Evolutionary conservation across 2,329 filamentous ascomycete genomes (phyloP), one percentile per base, ranked within the genome.

Genomic region (Pestalotiopsis fici): DNA sequence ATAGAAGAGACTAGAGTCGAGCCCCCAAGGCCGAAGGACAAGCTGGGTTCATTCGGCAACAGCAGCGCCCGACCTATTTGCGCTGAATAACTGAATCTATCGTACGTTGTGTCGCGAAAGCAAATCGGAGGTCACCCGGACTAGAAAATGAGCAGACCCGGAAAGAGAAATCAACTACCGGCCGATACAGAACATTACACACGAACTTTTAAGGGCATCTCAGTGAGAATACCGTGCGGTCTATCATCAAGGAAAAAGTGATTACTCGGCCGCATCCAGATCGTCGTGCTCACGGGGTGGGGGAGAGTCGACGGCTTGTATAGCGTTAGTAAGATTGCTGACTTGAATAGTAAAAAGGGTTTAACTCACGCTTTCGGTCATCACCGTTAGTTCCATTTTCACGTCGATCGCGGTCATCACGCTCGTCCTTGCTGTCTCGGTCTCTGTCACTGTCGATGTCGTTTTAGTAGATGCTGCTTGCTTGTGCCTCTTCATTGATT

Each of bases 211-310:
- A 57, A 35, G 31, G 63, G 64, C 56, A 63, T 71, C 68, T 65
- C 65, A 66, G 63, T 68, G 61, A 50, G 71, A 67, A 23, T 43
- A 47, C 54, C 67, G 43, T 64, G 64, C 31, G 65, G 35, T 69
- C 56, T 66, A 65, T 66, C 66, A 68, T 54, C 66, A 57, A 54
- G 57, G 13, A 11, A 6, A 31, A 12, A 31, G 13, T n/a, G n/a
- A 21, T 69, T 84, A 91, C 83, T 98, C 96, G 76, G 95, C 95
- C 77, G 96, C 95, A 80, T 99, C 96, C 78, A 98, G 88, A 78
- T 99, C 96, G 80, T 99, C 96, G 77, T 97, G 94, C 74, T 90
- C 91, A 71, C 93, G 91, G 70, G 93, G 89, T 73, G 93, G 92
- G 75, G 93, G 93, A 4, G 63, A 65, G 73, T 97, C 94, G 75